Conservation (phyloP, 148 eudicot species). For the Rhododendron vialii region DNA sequence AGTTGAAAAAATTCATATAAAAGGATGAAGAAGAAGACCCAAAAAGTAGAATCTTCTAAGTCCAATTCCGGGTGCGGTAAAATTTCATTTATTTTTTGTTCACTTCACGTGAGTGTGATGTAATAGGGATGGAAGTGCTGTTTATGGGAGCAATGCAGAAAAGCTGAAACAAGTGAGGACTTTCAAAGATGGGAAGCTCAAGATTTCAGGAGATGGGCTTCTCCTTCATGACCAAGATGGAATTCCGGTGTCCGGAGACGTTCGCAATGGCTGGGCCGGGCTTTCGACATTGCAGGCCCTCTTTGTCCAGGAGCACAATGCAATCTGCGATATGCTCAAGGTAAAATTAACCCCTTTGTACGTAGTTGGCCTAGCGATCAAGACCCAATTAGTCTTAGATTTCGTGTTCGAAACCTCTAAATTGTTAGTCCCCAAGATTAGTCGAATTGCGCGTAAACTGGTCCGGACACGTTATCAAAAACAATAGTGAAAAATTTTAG, state of each 20-base stretch:
- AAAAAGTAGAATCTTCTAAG: too few species aligned
- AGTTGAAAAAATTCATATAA: too few species aligned
- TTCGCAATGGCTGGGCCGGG: conserved; percentile 42
- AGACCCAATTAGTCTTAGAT: too few species aligned
- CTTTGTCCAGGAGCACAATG: conserved; percentile 38
- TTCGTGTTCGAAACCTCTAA: too few species aligned
- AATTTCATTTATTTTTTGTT: not conserved
- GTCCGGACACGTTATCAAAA: too few species aligned
- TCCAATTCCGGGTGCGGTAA: not conserved
- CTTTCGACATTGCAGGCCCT: conserved; percentile 36
- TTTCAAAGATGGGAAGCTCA: conserved; percentile 42
- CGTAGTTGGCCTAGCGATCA: too few species aligned
- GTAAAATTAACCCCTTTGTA: conserved; percentile 4
- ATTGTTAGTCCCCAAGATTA: too few species aligned
- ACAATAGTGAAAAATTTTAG: too few species aligned
- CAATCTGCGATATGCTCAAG: conserved; percentile 35
- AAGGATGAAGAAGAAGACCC: not conserved
- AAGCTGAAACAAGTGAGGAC: conserved; percentile 26
- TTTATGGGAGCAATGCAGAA: conserved; percentile 30
- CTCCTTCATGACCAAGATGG: conserved; percentile 27
- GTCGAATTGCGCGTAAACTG: too few species aligned
- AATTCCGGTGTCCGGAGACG: conserved; percentile 22
- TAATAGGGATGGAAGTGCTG: conserved; percentile 43
- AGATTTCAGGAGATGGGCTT: conserved; percentile 34
- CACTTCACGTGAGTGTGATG: not conserved